Evolutionary conservation across 1,284 basidiomycete genomes (phyloP).

Genomic region (Ustilago shanxiensis): DNA sequence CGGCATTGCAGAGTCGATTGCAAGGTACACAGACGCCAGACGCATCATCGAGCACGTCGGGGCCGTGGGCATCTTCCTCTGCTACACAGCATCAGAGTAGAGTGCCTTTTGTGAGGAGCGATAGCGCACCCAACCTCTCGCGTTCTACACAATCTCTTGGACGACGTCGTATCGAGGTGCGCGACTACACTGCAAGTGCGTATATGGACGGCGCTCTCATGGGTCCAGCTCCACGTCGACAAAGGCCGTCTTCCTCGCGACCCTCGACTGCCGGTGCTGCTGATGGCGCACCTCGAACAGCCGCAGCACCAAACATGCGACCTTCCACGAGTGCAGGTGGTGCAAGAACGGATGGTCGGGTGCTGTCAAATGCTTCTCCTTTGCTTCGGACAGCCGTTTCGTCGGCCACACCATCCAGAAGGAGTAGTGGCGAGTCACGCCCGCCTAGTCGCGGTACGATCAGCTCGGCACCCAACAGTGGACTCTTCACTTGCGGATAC

Average conservation of each 20-base stretch:
- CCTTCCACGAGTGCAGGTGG: slow-evolving; percentile 29
- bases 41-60: neutral
- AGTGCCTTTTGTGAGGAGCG: slow-evolving; percentile 32
- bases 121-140: slow-evolving; percentile 39
- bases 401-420: slow-evolving; percentile 21
- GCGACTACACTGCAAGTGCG: slow-evolving; percentile 32
- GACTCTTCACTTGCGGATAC: slow-evolving; percentile 52
- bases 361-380: slow-evolving; percentile 14
- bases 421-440: slow-evolving; percentile 37
- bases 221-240: slow-evolving; percentile 38
- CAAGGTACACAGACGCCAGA: slow-evolving; percentile 35
- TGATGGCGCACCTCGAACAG: neutral
- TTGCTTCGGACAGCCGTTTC: slow-evolving; percentile 20
- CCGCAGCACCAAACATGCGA: neutral
- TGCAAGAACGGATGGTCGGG: neutral
- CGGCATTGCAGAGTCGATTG: slow-evolving; percentile 34
- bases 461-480: slow-evolving; percentile 33
- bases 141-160: neutral
- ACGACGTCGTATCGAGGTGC: slow-evolving; percentile 35
- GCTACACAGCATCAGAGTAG: neutral
- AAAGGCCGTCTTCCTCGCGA: slow-evolving; percentile 13
- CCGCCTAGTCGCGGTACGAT: slow-evolving; percentile 30
- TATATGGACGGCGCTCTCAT: slow-evolving; percentile 43
- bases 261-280: slow-evolving; percentile 23
- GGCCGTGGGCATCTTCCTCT: neutral